A percentile compares a stretch with the other conserved stretches of the same genome.
Evolutionary conservation across 768 basidiomycete genomes (phyloP).

Genomic region (Cystofilobasidium macerans): DNA sequence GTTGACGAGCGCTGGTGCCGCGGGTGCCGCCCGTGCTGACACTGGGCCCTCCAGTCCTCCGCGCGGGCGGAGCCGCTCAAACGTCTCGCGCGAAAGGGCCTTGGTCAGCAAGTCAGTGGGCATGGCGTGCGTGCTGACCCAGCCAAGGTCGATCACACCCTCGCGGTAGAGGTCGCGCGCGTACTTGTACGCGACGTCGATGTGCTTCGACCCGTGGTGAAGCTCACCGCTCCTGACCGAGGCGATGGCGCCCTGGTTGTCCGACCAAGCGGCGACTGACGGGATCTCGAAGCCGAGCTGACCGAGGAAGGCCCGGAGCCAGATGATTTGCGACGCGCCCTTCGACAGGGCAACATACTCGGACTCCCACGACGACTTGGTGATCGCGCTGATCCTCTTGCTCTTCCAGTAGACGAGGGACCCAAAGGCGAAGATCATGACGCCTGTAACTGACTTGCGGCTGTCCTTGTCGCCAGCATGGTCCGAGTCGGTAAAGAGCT

Average conservation of each 20-base stretch:
- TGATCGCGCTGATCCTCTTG: slow-evolving; percentile 1
- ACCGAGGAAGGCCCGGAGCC: not conserved
- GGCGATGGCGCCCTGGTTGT: slow-evolving; percentile 16
- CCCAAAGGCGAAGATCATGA: not conserved
- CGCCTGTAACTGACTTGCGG: not conserved
- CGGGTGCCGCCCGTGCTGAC: too few species aligned
- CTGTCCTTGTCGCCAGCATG: slow-evolving; percentile 8
- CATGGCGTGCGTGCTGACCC: too few species aligned
- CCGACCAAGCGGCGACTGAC: not conserved
- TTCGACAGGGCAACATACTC: slow-evolving; percentile 10
- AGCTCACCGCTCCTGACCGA: not conserved
- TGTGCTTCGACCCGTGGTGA: slow-evolving; percentile 15
- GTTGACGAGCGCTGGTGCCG: too few species aligned
- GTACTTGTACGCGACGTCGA: slow-evolving; percentile 16
- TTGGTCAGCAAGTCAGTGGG: too few species aligned
- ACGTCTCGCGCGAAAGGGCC: too few species aligned
- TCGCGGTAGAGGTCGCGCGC: not conserved
- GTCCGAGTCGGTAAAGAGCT: slow-evolving; percentile 12
- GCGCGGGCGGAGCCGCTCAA: too few species aligned
- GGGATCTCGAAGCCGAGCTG: not conserved
- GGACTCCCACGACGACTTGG: slow-evolving; percentile 4
- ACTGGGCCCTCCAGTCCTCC: too few species aligned
- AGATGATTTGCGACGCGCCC: not conserved
- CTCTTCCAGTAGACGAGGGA: slow-evolving; percentile 5
- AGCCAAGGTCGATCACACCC: too few species aligned